Conservation (phyloP, 208 protist species). For the Leishmania guyanensis region DNA sequence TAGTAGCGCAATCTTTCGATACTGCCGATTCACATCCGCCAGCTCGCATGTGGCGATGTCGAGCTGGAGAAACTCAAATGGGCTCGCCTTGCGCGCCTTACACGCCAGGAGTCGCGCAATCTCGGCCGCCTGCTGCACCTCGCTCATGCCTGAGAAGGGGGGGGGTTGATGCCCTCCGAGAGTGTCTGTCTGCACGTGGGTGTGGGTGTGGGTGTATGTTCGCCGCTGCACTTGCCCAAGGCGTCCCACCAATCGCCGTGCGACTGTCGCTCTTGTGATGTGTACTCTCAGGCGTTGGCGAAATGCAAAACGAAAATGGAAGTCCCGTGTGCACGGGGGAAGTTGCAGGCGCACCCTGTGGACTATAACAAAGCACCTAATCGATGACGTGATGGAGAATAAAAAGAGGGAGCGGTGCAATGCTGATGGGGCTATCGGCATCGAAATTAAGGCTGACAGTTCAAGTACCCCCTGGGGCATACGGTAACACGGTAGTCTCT, state of each 20-base stretch:
- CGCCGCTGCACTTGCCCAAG: not conserved
- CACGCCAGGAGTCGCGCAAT: conserved; percentile 70
- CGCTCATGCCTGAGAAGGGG: conserved; percentile 14
- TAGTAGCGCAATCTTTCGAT: conserved; percentile 75
- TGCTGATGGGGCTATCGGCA: not conserved
- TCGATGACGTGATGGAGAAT: not conserved
- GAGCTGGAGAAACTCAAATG: conserved; percentile 70
- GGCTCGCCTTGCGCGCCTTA: conserved; percentile 37
- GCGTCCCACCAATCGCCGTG: not conserved
- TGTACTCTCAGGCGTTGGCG: not conserved
- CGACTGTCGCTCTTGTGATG: not conserved
- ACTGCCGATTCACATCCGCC: conserved; percentile 69
- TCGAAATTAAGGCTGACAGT: not conserved
- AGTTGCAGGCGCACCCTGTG: not conserved
- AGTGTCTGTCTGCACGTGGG: not conserved
- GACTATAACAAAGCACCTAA: not conserved
- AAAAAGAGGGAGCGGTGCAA: not conserved
- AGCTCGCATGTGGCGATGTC: conserved; percentile 63
- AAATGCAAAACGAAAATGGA: not conserved
- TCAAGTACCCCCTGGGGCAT: not conserved
- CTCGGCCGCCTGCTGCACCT: conserved; percentile 57
- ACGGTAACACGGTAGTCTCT: not conserved
- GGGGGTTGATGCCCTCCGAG: not conserved
- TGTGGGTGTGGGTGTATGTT: not conserved
- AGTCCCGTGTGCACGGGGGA: not conserved